Evolutionary conservation across 345 rosid genomes (phyloP), one percentile per base, ranked within the genome.

Genomic region (Melastoma malabathricum): DNA sequence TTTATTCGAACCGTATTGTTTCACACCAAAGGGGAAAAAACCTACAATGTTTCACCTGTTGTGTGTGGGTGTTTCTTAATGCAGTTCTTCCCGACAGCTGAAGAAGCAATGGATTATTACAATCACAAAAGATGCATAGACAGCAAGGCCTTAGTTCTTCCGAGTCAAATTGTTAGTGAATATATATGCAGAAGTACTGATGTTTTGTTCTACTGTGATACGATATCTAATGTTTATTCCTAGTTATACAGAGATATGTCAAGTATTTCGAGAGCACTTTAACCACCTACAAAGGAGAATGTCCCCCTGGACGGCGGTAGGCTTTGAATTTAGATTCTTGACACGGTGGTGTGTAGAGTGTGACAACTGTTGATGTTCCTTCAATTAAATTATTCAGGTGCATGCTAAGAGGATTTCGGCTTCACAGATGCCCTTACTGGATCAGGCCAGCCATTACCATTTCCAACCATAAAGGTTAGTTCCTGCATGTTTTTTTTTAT

Each of bases 361-460:
- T 34, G 12, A 34, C 41, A 8, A 6, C 12, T 34, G 41, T 34
- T 34, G 9, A 34, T 34, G 41, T 34, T 34, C 12, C 13, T 43
- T 16, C 23, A 15, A 38, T 60, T 58, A 59, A 48, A 39, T 61
- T 48, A 20, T 69, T 50, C 69, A 87, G 96, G 70, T 87, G 98
- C 80, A 84, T 84, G 82, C 84, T 92, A 8, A 78, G 93, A 68
- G 96, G 96, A 34, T 84, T 92, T 71, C 85, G 89, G 55, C 74
- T 92, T 65, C 89, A 76, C 59, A 77, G 75, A 51, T 84, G 98
- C 58, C 98, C 96, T 55, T 84, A 84, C 52, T 92, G 98, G 98
- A 73, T 87, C 59, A 77, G 95, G 74, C 98, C 98, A 13, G 75
- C 89, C 17, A 74, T 92, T 43, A 78, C 81, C 3, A 54, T 92